A percentile compares a stretch with the other conserved stretches of the same genome.
These are phyloP conservation scores for Monosporozyma solicola DNA, from an alignment of 805 yeast species.

Conservation along the genomic window DNA sequence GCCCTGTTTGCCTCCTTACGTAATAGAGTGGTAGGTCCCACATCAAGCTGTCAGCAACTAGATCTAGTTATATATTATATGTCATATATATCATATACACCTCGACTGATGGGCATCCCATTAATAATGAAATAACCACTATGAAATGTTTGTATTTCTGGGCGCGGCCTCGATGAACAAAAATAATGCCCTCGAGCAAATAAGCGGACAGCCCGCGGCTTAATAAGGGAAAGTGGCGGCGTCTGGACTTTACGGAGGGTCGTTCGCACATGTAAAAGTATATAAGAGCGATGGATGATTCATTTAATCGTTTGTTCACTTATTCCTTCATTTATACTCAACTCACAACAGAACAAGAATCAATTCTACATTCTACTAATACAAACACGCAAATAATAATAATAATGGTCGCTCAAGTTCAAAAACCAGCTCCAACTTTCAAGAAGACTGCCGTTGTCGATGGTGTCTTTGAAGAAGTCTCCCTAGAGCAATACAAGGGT, in stretches of 20 bases:
- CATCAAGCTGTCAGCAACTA: too few relatives aligned
- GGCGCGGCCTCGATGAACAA: too few relatives aligned
- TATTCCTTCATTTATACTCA: background rate
- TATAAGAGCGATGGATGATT: background rate
- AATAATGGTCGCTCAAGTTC: conserved; percentile 77
- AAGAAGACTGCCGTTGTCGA: conserved; percentile 95
- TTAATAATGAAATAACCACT: too few relatives aligned
- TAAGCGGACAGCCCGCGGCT: background rate
- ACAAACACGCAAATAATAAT: background rate
- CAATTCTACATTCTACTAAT: background rate
- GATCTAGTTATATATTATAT: too few relatives aligned
- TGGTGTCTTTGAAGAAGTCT: conserved; percentile 91
- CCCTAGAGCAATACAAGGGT: conserved; percentile 93
- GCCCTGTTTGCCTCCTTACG: too few relatives aligned
- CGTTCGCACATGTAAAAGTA: background rate
- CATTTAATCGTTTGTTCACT: too few relatives aligned
- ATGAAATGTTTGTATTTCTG: too few relatives aligned
- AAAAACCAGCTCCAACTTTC: conserved; percentile 95
- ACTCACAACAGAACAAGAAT: background rate
- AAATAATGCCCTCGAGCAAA: too few relatives aligned
- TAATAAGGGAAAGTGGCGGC: background rate
- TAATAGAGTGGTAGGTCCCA: too few relatives aligned
- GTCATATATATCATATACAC: too few relatives aligned
- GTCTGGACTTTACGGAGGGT: background rate
- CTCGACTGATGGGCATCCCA: too few relatives aligned